These are phyloP conservation scores for Yamadazyma philogaea DNA, from an alignment of 805 yeast genomes.

Conservation along the genomic window DNA sequence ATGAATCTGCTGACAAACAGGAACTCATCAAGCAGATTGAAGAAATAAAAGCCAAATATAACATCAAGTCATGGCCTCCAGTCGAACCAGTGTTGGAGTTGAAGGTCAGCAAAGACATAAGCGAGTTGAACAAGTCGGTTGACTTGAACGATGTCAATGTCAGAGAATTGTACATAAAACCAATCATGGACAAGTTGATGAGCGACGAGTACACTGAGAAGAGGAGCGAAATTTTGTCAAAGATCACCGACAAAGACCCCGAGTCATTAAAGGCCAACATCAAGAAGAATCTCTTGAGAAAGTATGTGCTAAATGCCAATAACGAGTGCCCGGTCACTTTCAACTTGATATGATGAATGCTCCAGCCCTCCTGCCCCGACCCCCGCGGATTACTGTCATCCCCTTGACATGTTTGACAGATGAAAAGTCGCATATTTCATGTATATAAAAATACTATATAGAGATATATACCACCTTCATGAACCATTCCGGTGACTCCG, in stretches of 20 bases:
- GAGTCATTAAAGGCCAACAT: slow-evolving; percentile 34
- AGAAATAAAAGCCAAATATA: slow-evolving; percentile 35
- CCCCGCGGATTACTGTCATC: not conserved
- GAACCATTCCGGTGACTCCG: not conserved
- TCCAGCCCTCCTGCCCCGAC: not conserved
- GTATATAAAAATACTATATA: slow-evolving; percentile 6
- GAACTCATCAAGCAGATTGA: slow-evolving; percentile 28
- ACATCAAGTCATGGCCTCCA: slow-evolving; percentile 40
- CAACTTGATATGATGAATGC: not conserved
- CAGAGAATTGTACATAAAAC: slow-evolving; percentile 26
- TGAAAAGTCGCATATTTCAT: slow-evolving; percentile 4
- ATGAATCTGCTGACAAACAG: slow-evolving; percentile 14
- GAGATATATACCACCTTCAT: not conserved
- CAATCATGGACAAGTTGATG: slow-evolving; percentile 33
- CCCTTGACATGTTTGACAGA: not conserved
- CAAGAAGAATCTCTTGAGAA: slow-evolving; percentile 66
- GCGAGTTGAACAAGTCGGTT: slow-evolving; percentile 21
- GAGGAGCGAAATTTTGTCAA: slow-evolving; percentile 22
- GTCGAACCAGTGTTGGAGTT: slow-evolving; percentile 37
- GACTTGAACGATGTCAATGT: slow-evolving; percentile 29
- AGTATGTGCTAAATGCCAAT: slow-evolving; percentile 46
- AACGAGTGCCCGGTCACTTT: slow-evolving; percentile 23
- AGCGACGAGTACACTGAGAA: slow-evolving; percentile 21
- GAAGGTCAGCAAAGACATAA: slow-evolving; percentile 22
- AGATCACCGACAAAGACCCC: slow-evolving; percentile 18